A percentile compares a stretch with the other conserved stretches of the same genome.
phyloP scores from a whole-genome alignment of 805 yeast genomes.

The Peterozyma xylosa region DNA sequence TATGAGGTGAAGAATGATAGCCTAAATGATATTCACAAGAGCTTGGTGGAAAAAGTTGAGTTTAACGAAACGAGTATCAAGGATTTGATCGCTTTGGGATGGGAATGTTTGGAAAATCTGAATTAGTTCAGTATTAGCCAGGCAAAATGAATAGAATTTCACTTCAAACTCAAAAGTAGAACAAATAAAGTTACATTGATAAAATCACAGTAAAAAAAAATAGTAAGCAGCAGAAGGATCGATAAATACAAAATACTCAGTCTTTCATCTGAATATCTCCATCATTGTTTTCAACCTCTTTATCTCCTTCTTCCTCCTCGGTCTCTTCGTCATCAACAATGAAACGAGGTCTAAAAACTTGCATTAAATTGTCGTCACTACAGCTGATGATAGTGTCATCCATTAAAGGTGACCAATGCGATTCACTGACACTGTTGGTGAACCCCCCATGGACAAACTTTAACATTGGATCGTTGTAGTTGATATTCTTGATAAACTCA shows the following conservation, averaged over 20 bases:
- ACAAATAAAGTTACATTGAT: too few species aligned
- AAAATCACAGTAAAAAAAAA: too few species aligned
- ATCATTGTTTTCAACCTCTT: conserved; percentile 3
- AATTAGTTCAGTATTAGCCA: neutral
- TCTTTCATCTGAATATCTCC: conserved; percentile 9
- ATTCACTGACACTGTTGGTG: conserved; percentile 58
- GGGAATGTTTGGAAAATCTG: conserved; percentile 2
- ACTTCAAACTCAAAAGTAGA: too few species aligned
- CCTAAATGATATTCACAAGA: conserved; percentile 11
- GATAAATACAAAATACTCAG: neutral
- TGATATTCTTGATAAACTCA: conserved; percentile 43
- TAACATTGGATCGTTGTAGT: conserved; percentile 69
- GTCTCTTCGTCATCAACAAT: conserved; percentile 29
- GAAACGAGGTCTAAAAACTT: conserved; percentile 67
- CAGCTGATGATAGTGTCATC: conserved; percentile 55
- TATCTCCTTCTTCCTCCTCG: conserved; percentile 28
- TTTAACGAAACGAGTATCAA: conserved; percentile 19
- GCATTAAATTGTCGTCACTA: conserved; percentile 70
- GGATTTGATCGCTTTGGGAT: conserved; percentile 6
- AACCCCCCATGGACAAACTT: conserved; percentile 85
- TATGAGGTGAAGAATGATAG: conserved; percentile 23
- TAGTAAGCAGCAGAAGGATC: too few species aligned
- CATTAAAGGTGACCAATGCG: conserved; percentile 58
- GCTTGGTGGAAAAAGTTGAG: conserved; percentile 20
- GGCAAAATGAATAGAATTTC: too few species aligned